phyloP scores from a whole-genome alignment of 495 filamentous ascomycete genomes.

The Pseudevernia furfuracea region DNA sequence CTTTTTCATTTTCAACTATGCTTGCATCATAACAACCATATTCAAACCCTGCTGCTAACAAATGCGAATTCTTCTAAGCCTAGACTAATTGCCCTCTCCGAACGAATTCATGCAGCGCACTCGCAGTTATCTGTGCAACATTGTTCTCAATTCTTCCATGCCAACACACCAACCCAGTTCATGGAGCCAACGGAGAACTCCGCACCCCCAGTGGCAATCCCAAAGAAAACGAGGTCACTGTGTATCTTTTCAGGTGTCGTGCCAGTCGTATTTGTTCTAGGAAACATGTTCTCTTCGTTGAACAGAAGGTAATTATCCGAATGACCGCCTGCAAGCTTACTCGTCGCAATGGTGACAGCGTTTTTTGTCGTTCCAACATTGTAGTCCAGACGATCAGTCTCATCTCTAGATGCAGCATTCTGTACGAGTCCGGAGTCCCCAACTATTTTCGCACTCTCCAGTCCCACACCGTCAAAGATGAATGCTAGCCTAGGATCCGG shows the following conservation, averaged over 20 bases:
- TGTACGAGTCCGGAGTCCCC: background rate
- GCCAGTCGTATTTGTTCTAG: background rate
- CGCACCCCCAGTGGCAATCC: background rate
- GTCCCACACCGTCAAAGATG: constrained; percentile 8
- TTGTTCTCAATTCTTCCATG: background rate
- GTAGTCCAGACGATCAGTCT: constrained; percentile 1
- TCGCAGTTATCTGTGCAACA: background rate
- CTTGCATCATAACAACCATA: background rate
- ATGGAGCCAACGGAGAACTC: background rate
- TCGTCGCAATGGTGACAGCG: background rate
- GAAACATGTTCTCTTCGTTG: background rate
- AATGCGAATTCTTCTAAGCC: background rate
- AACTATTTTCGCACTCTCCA: background rate
- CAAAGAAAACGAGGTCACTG: background rate
- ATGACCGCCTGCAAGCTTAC: background rate
- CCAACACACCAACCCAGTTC: background rate
- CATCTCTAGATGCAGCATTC: background rate
- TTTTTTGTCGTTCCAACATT: background rate
- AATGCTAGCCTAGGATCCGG: constrained; percentile 3
- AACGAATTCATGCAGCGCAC: background rate
- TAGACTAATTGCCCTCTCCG: background rate
- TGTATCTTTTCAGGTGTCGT: background rate
- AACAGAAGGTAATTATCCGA: background rate
- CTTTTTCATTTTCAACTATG: background rate
- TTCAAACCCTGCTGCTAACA: background rate